phyloP scores from a whole-genome alignment of 768 basidiomycete species.

The Neoboletus magnificus region DNA sequence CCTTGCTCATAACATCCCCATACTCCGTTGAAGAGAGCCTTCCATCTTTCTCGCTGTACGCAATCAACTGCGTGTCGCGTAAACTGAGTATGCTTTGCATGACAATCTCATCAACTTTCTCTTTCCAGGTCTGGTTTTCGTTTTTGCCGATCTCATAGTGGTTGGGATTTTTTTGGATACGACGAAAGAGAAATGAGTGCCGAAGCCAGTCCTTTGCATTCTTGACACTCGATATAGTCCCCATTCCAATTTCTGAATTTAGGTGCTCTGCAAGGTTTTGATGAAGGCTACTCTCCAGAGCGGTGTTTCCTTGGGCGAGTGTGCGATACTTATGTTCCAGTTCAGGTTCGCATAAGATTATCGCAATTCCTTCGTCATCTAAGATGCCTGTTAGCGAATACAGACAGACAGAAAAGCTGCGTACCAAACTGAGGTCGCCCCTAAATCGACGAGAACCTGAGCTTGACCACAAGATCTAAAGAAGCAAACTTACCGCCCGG shows the following conservation, averaged over 20 bases:
- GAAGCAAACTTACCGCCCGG: constrained; percentile 59
- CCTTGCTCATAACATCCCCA: constrained; percentile 88
- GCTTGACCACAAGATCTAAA: not conserved
- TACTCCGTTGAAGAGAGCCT: constrained; percentile 64
- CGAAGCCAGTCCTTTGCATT: constrained; percentile 82
- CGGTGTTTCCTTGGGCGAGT: constrained; percentile 65
- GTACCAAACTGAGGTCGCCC: constrained; percentile 89
- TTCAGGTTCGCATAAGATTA: constrained; percentile 77
- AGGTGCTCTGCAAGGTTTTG: constrained; percentile 83
- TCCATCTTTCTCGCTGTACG: constrained; percentile 39
- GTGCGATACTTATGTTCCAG: constrained; percentile 69
- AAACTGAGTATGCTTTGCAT: constrained; percentile 59
- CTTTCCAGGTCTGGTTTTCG: constrained; percentile 61
- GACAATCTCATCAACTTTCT: constrained; percentile 71
- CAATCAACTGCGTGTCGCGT: constrained; percentile 57
- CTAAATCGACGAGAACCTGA: constrained; percentile 32
- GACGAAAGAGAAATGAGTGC: constrained; percentile 81
- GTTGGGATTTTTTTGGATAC: constrained; percentile 79
- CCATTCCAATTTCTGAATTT: constrained; percentile 89
- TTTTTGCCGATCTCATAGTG: constrained; percentile 67
- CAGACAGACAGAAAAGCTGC: constrained; percentile 1
- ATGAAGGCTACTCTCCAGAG: constrained; percentile 86
- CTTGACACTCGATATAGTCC: constrained; percentile 68
- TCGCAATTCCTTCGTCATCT: constrained; percentile 82
- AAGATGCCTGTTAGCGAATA: constrained; percentile 1